Base-by-base conservation (phyloP, 495 filamentous ascomycete genomes). In the Podospora pseudoanserina region DNA sequence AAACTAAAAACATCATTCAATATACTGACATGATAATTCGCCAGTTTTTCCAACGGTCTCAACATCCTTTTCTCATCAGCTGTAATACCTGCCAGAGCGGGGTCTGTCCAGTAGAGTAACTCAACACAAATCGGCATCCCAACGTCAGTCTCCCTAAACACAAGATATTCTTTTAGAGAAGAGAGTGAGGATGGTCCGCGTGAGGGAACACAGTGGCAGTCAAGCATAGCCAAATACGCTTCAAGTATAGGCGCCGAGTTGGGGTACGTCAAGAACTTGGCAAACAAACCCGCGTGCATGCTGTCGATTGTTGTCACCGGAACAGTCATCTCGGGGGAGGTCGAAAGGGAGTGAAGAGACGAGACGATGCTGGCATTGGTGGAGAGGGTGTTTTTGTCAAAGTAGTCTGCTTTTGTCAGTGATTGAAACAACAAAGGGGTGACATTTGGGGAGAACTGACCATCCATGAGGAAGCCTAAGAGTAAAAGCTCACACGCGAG, bases 401-500 rank as follows among this genome's bases (percentile, higher is more conserved):
- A 71, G 65, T 66, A 59, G 66, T 71, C 69, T 71, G 57, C 26
- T 20, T 3, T 23, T 26, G 55, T 3, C 7, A n/a, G 54, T 55
- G 39, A 11, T 49, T 11, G 20, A 1, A 23, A 23, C 20, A 23
- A 23, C 20, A 23, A 23, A 23, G 20, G 59, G 28, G 20, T 26
- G 60, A 1, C 27, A n/a, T 20, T 5, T 23, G 20, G 20, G 20
- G 44, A 16, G 55, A 19, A 54, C 66, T 19, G 11, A 74, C 72
- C 72, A 44, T 74, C 72, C 59, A 74, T 70, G 6, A 74, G 68
- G 64, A 74, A 74, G 6, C 71, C 65, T 34, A 74, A 39, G 5
- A 71, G 71, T 28, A 74, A 54, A 20, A 74, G 66, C 39, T 68
- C 67, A 66, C 68, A 70, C 13, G 72, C 72, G 11, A 74, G 68